These are phyloP conservation scores for Populus ilicifolia DNA, from an alignment of 345 rosid species.

Conservation along the genomic window DNA sequence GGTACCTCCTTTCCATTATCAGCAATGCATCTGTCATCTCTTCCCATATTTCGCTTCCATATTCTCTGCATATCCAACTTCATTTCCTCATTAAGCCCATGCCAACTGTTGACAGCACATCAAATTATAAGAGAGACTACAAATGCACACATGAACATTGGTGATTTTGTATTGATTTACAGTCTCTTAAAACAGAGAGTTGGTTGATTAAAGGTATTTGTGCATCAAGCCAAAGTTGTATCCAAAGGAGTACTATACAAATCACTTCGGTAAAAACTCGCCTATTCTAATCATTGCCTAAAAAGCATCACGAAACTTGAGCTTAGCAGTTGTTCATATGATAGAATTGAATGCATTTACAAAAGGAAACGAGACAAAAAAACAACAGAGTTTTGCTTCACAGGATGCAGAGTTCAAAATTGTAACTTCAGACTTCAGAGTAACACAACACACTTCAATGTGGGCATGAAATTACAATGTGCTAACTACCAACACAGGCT, in stretches of 20 bases:
- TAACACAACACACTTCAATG: background rate
- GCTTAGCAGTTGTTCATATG: too few species aligned
- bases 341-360: background rate
- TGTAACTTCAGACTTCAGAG: background rate
- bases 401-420: background rate
- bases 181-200: too few species aligned
- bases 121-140: background rate
- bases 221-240: too few species aligned
- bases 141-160: background rate
- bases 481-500: background rate
- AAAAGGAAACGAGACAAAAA: background rate
- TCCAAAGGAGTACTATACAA: too few species aligned
- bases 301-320: too few species aligned
- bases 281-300: too few species aligned
- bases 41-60: constrained; percentile 93
- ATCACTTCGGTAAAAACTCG: too few species aligned
- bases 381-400: background rate
- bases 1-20: constrained; percentile 91
- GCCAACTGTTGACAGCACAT: constrained; percentile 52
- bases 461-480: background rate
- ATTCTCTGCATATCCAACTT: constrained; percentile 96
- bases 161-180: background rate
- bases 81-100: constrained; percentile 80
- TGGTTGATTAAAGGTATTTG: too few species aligned
- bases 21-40: constrained; percentile 89